Evolutionary conservation across 768 basidiomycete species (phyloP).

Genomic region (Calocera viscosa): DNA sequence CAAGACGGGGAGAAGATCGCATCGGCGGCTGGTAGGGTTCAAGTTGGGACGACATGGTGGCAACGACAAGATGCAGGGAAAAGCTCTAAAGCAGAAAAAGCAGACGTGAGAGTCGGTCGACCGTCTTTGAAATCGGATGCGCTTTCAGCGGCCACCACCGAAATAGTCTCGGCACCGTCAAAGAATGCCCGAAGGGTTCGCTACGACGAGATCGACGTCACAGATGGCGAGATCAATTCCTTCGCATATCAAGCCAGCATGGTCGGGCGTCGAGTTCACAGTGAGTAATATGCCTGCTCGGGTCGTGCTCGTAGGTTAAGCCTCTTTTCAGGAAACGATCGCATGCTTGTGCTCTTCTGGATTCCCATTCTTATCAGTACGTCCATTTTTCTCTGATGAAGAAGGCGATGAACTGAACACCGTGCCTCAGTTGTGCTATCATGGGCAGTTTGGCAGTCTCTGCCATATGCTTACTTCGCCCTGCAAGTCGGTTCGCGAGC

Average conservation of each 20-base stretch:
- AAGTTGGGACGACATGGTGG: conserved; percentile 12
- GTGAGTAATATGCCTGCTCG: background rate
- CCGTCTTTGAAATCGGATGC: conserved; percentile 21
- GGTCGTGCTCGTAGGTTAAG: background rate
- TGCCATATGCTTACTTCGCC: background rate
- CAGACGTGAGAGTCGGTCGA: background rate
- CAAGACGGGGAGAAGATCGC: background rate
- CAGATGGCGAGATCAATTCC: conserved; percentile 56
- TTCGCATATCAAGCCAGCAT: conserved; percentile 51
- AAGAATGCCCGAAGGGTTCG: conserved; percentile 33
- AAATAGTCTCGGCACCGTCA: background rate
- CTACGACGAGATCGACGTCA: conserved; percentile 36
- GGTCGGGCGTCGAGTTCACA: conserved; percentile 51
- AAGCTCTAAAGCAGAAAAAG: conserved; percentile 11
- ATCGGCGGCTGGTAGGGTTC: background rate
- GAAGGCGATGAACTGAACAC: background rate
- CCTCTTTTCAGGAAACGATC: conserved; percentile 45
- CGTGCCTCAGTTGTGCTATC: conserved; percentile 18
- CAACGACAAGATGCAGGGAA: conserved; percentile 14
- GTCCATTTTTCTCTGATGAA: conserved; percentile 24
- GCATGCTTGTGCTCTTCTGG: conserved; percentile 79
- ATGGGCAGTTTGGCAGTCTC: conserved; percentile 13
- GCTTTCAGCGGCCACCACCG: conserved; percentile 1
- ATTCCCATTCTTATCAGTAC: conserved; percentile 67
- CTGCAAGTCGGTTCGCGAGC: background rate